A percentile compares a stretch with the other conserved stretches of the same genome.
phyloP scores from a whole-genome alignment of 2,329 filamentous ascomycete species.

The Zelopaecilomyces penicillatus region DNA sequence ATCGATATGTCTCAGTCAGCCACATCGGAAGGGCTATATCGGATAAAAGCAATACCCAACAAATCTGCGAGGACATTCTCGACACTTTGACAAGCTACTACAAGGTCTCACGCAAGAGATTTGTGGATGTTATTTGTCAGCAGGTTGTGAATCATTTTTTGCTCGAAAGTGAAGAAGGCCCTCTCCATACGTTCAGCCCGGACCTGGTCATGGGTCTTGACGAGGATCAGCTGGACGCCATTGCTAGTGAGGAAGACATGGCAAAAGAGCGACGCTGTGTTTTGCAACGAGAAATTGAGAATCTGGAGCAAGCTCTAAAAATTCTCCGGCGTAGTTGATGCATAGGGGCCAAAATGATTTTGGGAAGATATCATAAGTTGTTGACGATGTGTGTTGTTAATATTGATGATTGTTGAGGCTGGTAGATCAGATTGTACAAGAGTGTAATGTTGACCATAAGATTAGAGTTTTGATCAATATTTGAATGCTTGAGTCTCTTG shows the following conservation, averaged over 20 bases:
- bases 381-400: background rate
- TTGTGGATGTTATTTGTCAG: constrained; percentile 53
- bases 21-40: too few species aligned
- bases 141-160: constrained; percentile 50
- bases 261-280: constrained; percentile 30
- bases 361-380: background rate
- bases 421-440: too few species aligned
- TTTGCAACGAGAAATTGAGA: constrained; percentile 37
- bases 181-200: constrained; percentile 44
- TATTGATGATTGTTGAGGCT: too few species aligned
- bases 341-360: background rate
- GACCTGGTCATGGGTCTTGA: constrained; percentile 40
- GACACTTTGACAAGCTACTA: constrained; percentile 56
- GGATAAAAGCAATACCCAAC: too few species aligned
- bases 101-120: constrained; percentile 49
- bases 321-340: constrained; percentile 9
- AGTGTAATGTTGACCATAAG: too few species aligned
- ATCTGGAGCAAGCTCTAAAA: constrained; percentile 29
- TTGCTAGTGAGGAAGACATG: constrained; percentile 48
- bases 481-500: too few species aligned
- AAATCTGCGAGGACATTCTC: constrained; percentile 40
- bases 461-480: too few species aligned
- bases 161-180: constrained; percentile 38
- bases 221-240: constrained; percentile 39
- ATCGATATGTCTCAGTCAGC: too few species aligned